These are phyloP conservation scores for Acidomyces sp. DNA, from an alignment of 495 filamentous ascomycete genomes.

Conservation along the genomic window DNA sequence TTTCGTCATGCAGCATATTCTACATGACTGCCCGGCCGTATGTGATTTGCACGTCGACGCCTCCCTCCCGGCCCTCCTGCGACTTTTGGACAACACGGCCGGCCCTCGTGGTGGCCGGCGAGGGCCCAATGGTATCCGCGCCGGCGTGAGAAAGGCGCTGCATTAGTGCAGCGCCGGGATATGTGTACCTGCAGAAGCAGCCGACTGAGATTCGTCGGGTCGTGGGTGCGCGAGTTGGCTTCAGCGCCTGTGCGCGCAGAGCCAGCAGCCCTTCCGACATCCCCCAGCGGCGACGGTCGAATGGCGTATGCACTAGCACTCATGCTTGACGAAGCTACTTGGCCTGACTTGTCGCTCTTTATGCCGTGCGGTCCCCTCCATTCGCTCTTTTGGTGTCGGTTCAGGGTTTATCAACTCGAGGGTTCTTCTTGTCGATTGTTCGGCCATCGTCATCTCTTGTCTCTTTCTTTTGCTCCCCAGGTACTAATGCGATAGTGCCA, in stretches of 20 bases:
- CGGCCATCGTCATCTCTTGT: constrained; percentile 11
- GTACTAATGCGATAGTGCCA: constrained; percentile 13
- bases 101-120: constrained; percentile 1
- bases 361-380: constrained; percentile 5
- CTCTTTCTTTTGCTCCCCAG: constrained; percentile 1
- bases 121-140: background rate
- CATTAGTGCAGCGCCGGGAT: constrained; percentile 2
- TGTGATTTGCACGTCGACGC: background rate
- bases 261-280: constrained; percentile 9
- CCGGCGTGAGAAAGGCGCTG: background rate
- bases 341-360: constrained; percentile 11
- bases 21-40: no score
- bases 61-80: no score
- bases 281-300: constrained; percentile 13
- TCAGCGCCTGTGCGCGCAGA: background rate
- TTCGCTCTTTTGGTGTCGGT: constrained; percentile 6
- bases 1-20: no score
- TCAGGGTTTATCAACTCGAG: constrained; percentile 17
- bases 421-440: constrained; percentile 12
- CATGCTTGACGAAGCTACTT: constrained; percentile 17
- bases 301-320: constrained; percentile 6
- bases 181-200: constrained; percentile 8
- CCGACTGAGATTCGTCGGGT: constrained; percentile 7
- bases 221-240: background rate
- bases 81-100: no score